phyloP scores from a whole-genome alignment of 2,329 filamentous ascomycete species.

The Exophiala aquamarina region DNA sequence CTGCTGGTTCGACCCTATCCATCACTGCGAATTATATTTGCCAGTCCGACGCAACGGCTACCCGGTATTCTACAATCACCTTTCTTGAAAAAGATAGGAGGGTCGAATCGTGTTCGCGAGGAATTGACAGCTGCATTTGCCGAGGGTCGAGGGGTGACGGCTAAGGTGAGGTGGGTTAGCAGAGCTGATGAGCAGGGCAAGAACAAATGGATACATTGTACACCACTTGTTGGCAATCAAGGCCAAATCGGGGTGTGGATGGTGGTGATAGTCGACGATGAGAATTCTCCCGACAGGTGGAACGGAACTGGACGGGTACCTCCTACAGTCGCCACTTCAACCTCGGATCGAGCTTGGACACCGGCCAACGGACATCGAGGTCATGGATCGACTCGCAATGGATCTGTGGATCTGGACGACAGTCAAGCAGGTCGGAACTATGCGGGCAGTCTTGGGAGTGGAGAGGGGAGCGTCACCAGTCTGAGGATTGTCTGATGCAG shows the following conservation, averaged over 20 bases:
- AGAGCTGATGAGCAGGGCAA: slow-evolving; percentile 54
- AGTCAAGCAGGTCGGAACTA: slow-evolving; percentile 7
- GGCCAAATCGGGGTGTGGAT: slow-evolving; percentile 75
- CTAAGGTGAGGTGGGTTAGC: slow-evolving; percentile 70
- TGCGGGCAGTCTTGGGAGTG: slow-evolving; percentile 14
- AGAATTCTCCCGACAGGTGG: slow-evolving; percentile 33
- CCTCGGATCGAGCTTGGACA: slow-evolving; percentile 12
- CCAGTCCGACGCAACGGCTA: slow-evolving; percentile 65
- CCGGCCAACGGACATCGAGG: slow-evolving; percentile 9
- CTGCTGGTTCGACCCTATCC: slow-evolving; percentile 59
- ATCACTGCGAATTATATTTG: slow-evolving; percentile 66
- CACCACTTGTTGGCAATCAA: slow-evolving; percentile 66
- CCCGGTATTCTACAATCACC: slow-evolving; percentile 66
- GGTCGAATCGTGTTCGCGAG: slow-evolving; percentile 52
- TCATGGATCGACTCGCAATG: slow-evolving; percentile 4
- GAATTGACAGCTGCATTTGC: slow-evolving; percentile 61
- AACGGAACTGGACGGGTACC: slow-evolving; percentile 12
- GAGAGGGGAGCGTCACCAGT: slow-evolving; percentile 18
- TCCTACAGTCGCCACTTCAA: slow-evolving; percentile 13
- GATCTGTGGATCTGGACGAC: slow-evolving; percentile 9
- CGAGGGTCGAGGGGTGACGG: slow-evolving; percentile 69
- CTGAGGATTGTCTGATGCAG: slow-evolving; percentile 18
- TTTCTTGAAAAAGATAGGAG: slow-evolving; percentile 46
- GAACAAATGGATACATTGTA: slow-evolving; percentile 74
- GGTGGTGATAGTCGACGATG: slow-evolving; percentile 70